Conservation (phyloP, 2,329 filamentous ascomycete genomes). For the Beauveria scarabaeidicola region DNA sequence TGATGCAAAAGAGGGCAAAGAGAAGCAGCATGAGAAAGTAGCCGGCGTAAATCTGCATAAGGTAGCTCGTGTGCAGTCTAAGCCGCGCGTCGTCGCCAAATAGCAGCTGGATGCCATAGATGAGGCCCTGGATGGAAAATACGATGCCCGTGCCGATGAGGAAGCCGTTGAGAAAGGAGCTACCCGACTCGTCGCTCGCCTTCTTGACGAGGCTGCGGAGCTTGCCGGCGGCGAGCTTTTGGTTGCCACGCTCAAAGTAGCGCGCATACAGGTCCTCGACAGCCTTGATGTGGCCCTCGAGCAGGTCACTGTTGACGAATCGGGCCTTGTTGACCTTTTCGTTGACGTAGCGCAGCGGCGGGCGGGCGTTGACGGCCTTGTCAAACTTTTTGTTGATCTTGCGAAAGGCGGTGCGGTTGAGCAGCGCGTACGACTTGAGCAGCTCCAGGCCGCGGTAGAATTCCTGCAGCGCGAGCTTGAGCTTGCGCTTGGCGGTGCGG, state of each 20-base stretch:
- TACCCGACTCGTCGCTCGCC: constrained; percentile 46
- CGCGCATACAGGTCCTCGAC: constrained; percentile 89
- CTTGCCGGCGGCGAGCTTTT: constrained; percentile 83
- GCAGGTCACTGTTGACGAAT: constrained; percentile 82
- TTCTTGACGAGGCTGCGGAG: constrained; percentile 63
- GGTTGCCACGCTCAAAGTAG: constrained; percentile 90
- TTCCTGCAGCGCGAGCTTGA: constrained; percentile 85
- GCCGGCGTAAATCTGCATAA: constrained; percentile 85
- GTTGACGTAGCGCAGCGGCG: constrained; percentile 72
- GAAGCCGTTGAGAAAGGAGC: constrained; percentile 53
- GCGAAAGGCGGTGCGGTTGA: constrained; percentile 88
- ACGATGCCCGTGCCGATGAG: constrained; percentile 60
- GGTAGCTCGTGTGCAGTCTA: constrained; percentile 50
- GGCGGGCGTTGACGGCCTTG: constrained; percentile 74
- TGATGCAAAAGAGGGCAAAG: constrained; percentile 74
- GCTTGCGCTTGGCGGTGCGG: constrained; percentile 77
- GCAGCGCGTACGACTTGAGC: constrained; percentile 79
- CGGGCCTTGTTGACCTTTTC: constrained; percentile 85
- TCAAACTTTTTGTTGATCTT: constrained; percentile 99
- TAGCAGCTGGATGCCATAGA: constrained; percentile 49
- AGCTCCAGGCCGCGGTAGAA: constrained; percentile 89
- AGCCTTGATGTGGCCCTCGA: constrained; percentile 70
- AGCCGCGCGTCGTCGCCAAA: constrained; percentile 39
- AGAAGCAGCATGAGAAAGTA: constrained; percentile 80
- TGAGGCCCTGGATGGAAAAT: constrained; percentile 56